Percentiles rank a stretch among this genome's conserved stretches.
Conservation (phyloP, 768 basidiomycete genomes). For the Rubroboletus pulcherrimus region DNA sequence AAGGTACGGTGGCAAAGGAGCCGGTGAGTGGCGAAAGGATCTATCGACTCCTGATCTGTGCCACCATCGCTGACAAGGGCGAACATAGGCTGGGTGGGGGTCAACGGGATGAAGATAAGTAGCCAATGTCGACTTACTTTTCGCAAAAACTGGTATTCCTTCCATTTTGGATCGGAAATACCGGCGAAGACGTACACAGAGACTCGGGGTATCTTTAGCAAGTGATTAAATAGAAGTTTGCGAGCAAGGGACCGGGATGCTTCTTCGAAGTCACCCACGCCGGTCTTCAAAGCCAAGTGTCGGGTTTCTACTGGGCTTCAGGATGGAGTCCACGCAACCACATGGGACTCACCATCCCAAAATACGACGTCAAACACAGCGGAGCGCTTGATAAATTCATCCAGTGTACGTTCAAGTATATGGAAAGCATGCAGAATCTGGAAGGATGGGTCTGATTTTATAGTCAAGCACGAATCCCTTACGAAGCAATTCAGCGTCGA, state of each 20-base stretch:
- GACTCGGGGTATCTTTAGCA: conserved; percentile 37
- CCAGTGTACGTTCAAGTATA: conserved; percentile 48
- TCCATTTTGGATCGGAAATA: conserved; percentile 48
- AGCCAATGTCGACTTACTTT: conserved; percentile 33
- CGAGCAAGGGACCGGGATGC: conserved; percentile 53
- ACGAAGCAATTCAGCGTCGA: not conserved
- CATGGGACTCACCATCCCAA: conserved; percentile 43
- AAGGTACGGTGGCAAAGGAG: conserved; percentile 48
- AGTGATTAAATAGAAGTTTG: conserved; percentile 47
- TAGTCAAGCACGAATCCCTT: not conserved
- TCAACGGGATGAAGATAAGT: conserved; percentile 6
- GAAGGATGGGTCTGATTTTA: conserved; percentile 45
- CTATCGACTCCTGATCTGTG: conserved; percentile 7
- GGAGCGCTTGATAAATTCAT: conserved; percentile 45
- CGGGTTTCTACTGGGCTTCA: conserved; percentile 36
- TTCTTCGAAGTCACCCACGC: conserved; percentile 31
- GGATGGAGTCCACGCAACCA: not conserved
- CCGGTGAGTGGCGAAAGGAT: conserved; percentile 20
- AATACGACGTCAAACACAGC: conserved; percentile 64
- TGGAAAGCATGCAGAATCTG: conserved; percentile 62
- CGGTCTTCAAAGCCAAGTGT: conserved; percentile 41
- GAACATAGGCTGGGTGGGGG: conserved; percentile 57
- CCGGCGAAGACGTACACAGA: conserved; percentile 44
- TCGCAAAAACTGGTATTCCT: conserved; percentile 36
- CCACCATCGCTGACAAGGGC: conserved; percentile 56